phyloP scores from a whole-genome alignment of 176 grass and related monocot species.

The Phyllostachys edulis region DNA sequence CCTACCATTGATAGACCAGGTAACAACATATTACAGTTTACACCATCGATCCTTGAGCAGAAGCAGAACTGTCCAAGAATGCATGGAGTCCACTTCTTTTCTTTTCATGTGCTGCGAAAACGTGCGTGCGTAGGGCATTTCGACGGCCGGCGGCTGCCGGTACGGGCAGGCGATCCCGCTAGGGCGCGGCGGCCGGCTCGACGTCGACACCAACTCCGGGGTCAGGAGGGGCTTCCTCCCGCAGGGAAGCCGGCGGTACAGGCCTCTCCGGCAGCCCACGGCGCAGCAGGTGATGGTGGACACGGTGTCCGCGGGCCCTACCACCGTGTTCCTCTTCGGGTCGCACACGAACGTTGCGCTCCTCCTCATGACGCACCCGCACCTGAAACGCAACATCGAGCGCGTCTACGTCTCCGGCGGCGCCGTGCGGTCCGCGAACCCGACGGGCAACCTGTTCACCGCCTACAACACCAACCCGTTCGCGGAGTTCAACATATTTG shows the following conservation, averaged over 20 bases:
- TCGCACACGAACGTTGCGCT: constrained; percentile 70
- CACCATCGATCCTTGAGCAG: neutral
- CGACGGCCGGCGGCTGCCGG: constrained; percentile 67
- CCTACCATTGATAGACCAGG: constrained; percentile 78
- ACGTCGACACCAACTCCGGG: constrained; percentile 63
- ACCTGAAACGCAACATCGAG: constrained; percentile 56
- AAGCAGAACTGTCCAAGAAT: neutral
- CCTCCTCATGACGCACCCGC: constrained; percentile 62
- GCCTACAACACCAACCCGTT: constrained; percentile 55
- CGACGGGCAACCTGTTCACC: constrained; percentile 67
- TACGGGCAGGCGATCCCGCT: constrained; percentile 69
- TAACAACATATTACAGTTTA: neutral
- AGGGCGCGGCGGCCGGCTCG: constrained; percentile 43
- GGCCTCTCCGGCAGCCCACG: constrained; percentile 65
- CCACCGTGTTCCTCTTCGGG: constrained; percentile 64
- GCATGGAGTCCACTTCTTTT: neutral
- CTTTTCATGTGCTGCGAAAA: neutral
- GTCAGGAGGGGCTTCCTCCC: constrained; percentile 58
- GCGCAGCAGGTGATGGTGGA: constrained; percentile 65
- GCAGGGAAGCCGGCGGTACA: constrained; percentile 51
- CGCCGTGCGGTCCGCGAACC: constrained; percentile 39
- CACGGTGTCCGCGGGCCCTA: constrained; percentile 46
- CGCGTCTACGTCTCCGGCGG: constrained; percentile 75
- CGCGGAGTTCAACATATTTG: constrained; percentile 88
- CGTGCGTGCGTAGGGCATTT: constrained; percentile 43